phyloP scores from a whole-genome alignment of 208 protist species.

The Crithidia thermophila region DNA sequence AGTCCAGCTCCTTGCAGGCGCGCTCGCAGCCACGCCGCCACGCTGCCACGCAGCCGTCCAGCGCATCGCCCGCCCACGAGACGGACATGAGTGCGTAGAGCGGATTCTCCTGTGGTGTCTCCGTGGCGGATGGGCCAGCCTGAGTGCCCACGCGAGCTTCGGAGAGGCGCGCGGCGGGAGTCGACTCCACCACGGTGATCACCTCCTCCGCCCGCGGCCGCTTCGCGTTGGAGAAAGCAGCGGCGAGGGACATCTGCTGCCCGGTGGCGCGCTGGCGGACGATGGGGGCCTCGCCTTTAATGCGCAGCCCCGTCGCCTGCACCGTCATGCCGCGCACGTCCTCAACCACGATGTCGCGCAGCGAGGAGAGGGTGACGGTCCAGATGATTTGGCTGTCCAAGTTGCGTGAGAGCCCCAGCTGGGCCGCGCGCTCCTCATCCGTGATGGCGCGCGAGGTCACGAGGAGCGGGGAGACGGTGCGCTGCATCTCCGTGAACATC shows the following conservation, averaged over 20 bases:
- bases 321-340: constrained; percentile 88
- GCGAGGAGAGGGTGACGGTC: constrained; percentile 54
- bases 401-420: constrained; percentile 43
- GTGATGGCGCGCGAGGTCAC: constrained; percentile 40
- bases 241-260: constrained; percentile 58
- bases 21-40: constrained; percentile 42
- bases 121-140: neutral
- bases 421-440: constrained; percentile 52
- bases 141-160: neutral
- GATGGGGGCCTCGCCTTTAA: constrained; percentile 19
- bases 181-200: constrained; percentile 24
- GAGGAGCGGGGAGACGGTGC: constrained; percentile 51
- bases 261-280: constrained; percentile 21
- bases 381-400: constrained; percentile 41
- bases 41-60: constrained; percentile 18
- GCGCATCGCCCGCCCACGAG: constrained; percentile 5
- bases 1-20: constrained; percentile 45
- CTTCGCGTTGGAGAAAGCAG: constrained; percentile 55
- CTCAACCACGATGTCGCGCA: constrained; percentile 66
- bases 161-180: constrained; percentile 8
- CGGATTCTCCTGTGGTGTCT: neutral
- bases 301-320: constrained; percentile 62
- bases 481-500: constrained; percentile 52
- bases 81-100: constrained; percentile 3
- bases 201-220: constrained; percentile 24